Percentiles rank a stretch among this genome's conserved stretches.
Conservation (phyloP, 129 eudicot species). For the Flaveria robusta region DNA sequence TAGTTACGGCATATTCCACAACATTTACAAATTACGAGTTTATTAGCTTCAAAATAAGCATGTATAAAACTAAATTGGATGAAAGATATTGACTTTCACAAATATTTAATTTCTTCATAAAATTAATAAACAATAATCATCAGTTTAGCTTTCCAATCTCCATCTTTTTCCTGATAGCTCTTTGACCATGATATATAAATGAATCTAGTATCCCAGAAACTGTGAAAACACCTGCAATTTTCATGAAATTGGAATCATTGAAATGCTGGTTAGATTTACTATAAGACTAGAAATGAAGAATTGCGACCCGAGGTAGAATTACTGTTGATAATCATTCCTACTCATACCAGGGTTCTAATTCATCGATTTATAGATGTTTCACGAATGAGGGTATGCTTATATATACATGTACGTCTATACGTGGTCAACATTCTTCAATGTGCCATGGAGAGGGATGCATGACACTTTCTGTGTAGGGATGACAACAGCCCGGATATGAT, state of each 20-base stretch:
- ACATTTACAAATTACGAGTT: background rate
- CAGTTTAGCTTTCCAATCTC: slow-evolving; percentile 85
- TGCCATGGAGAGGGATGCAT: too few relatives aligned
- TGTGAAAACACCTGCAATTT: slow-evolving; percentile 72
- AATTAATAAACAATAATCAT: slow-evolving; percentile 18
- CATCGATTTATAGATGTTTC: background rate
- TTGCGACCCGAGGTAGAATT: too few relatives aligned
- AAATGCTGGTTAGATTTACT: too few relatives aligned
- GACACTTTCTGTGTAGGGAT: background rate
- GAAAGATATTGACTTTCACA: background rate
- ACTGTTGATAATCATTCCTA: too few relatives aligned
- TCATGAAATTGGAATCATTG: background rate
- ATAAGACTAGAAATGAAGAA: too few relatives aligned
- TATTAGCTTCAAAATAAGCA: background rate
- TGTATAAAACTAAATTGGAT: background rate
- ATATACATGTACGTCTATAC: background rate
- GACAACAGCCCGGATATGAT: background rate
- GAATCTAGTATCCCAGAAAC: slow-evolving; percentile 83
- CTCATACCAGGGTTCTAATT: too few relatives aligned
- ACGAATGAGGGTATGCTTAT: too few relatives aligned
- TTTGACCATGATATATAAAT: slow-evolving; percentile 83
- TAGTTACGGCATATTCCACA: background rate
- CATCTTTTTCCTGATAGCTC: slow-evolving; percentile 80
- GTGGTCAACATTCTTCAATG: too few relatives aligned
- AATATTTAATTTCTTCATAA: background rate